A percentile compares a stretch with the other conserved stretches of the same genome.
These are phyloP conservation scores for Prototheca stagnorum DNA, from an alignment of 163 green algal species.

Conservation along the genomic window DNA sequence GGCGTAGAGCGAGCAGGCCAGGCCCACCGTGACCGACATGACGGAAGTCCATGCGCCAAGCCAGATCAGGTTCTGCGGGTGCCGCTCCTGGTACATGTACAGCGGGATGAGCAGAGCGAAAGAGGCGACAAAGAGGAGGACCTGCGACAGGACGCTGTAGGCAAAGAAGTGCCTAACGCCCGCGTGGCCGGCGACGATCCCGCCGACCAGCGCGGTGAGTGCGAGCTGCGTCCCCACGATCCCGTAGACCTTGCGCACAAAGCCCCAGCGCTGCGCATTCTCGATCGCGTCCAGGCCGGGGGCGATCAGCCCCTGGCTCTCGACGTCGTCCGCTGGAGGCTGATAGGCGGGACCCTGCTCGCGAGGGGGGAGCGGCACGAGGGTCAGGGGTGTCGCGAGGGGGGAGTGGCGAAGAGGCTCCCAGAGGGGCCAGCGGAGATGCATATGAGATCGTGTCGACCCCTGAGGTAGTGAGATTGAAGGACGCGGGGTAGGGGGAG, in stretches of 20 bases:
- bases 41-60: conserved; percentile 30
- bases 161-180: conserved; percentile 2
- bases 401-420: no score
- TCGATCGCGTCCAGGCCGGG: conserved; percentile 26
- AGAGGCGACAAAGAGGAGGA: conserved; percentile 5
- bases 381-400: no score
- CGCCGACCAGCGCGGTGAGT: conserved; percentile 20
- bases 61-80: conserved; percentile 43
- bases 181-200: conserved; percentile 10
- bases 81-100: conserved; percentile 38
- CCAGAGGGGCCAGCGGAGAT: no score
- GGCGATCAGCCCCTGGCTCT: conserved; percentile 9
- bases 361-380: no score
- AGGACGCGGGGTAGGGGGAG: no score
- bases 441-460: no score
- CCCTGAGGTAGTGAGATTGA: no score
- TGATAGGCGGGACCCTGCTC: no score
- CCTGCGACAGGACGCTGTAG: background rate
- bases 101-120: conserved; percentile 38
- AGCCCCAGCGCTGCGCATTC: conserved; percentile 32
- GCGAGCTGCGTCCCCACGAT: conserved; percentile 34
- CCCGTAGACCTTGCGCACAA: conserved; percentile 41
- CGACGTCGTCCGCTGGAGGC: conserved; percentile 15
- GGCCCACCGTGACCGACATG: conserved; percentile 30
- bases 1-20: conserved; percentile 30